Base-by-base conservation (phyloP, 225 moss, liverwort and hornwort species). In the Ulota crispa region DNA sequence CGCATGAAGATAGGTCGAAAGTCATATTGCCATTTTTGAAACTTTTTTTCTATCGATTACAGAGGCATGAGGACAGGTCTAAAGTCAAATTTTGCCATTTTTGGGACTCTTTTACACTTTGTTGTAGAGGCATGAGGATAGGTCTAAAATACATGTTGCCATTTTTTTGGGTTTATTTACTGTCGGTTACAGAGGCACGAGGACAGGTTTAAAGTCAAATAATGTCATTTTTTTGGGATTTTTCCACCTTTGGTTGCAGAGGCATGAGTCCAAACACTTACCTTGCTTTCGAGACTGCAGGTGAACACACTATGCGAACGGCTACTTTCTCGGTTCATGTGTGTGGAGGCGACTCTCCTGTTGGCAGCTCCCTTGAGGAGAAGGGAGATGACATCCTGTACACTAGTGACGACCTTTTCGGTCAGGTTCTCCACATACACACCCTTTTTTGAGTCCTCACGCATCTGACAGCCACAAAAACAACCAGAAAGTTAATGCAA, bases 261-360 rank as follows among this genome's bases (percentile, higher is more conserved):
- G 12, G 42, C 3, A 42, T 42, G 42, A 42, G 3, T 18, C 5
- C 50, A 50, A 50, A 18, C 6, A 20, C 55, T 7, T 80, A 85
- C 78, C 89, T 87, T 85, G 84, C 89, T 82, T 82, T 89, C 89
- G 3, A 89, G 24, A 21, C 71, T 87, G 84, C 89, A 89, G 63
- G 89, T 81, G 66, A 89, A 89, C 34, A 89, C 86, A 42, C 84
- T 85, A 41, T 89, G 89, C 8, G 89, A 89, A 34, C 89, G 86
- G 63, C 89, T 89, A 23, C 89, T 89, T 36, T 89, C 89, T 61
- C 84, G 79, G 47, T 89, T 89, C 89, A 89, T 89, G 62, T 85
- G 84, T n/a, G 89, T 89, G 0, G 89, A 82, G 32, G 87, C 89
- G 4, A 89, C 84, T 63, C 79, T 87, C 60, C 86, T 84, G 76